Evolutionary conservation across 441 rosid genomes (phyloP).

Genomic region (Monsonia emarginata): DNA sequence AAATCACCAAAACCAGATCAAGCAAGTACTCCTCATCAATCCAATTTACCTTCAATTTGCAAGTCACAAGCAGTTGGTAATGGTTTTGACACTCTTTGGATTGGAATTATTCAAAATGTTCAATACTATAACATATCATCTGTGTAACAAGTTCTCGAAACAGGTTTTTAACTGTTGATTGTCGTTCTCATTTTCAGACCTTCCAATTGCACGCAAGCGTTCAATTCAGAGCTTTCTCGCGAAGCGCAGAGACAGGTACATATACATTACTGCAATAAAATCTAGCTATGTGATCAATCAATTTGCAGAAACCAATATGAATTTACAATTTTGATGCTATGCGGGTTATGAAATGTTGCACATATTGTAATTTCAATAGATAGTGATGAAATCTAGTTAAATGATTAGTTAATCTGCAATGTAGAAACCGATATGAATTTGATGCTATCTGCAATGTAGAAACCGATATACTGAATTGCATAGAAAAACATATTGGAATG

Average conservation of each 20-base stretch:
- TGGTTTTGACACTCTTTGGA: too few species aligned
- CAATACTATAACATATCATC: too few species aligned
- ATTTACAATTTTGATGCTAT: background rate
- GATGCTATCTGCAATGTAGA: too few species aligned
- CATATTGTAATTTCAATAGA: too few species aligned
- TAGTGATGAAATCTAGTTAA: too few species aligned
- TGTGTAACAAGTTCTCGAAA: too few species aligned
- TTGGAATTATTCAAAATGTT: too few species aligned
- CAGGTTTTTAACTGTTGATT: background rate
- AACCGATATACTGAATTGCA: too few species aligned
- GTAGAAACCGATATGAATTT: too few species aligned
- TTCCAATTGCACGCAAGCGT: conserved; percentile 31
- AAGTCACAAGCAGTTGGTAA: conserved; percentile 16
- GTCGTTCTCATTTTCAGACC: conserved; percentile 11
- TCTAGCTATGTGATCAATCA: background rate
- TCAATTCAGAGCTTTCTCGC: conserved; percentile 34
- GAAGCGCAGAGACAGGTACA: conserved; percentile 30
- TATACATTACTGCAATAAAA: background rate
- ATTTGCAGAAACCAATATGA: background rate
- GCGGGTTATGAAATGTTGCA: background rate
- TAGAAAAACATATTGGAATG: too few species aligned
- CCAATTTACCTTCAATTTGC: conserved; percentile 12
- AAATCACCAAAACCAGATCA: conserved; percentile 9
- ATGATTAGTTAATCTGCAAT: too few species aligned
- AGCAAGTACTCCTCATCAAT: background rate